These are phyloP conservation scores for Platanthera guangdongensis DNA, from an alignment of 106 monocot genomes.

Conservation along the genomic window DNA sequence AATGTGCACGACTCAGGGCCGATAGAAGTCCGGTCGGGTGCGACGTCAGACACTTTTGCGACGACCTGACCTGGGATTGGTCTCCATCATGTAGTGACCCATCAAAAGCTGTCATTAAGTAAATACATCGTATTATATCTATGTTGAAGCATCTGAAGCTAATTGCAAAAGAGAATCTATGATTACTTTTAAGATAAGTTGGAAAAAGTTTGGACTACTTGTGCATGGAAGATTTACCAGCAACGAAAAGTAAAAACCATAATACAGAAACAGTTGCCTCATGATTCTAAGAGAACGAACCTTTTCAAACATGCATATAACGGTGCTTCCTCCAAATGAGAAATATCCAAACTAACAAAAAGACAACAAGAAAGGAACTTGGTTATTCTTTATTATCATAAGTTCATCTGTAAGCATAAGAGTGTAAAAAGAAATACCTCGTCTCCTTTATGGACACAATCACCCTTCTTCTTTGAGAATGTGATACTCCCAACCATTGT, in stretches of 20 bases:
- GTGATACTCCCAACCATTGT: constrained; percentile 83
- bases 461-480: constrained; percentile 47
- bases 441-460: constrained; percentile 66
- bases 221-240: not conserved
- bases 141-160: not conserved
- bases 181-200: not conserved
- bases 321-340: constrained; percentile 98
- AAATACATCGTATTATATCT: too few relatives aligned
- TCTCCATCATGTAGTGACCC: too few relatives aligned
- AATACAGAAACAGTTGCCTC: not conserved
- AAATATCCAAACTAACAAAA: constrained; percentile 83
- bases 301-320: constrained; percentile 90
- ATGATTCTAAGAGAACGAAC: constrained; percentile 21
- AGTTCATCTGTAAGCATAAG: not conserved
- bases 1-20: too few relatives aligned
- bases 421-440: constrained; percentile 37
- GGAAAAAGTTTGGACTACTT: not conserved
- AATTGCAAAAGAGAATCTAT: not conserved
- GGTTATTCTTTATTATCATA: not conserved
- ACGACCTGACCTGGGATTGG: too few relatives aligned
- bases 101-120: too few relatives aligned
- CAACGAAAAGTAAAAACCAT: not conserved
- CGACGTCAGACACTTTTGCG: too few relatives aligned
- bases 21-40: too few relatives aligned
- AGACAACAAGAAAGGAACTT: not conserved